These are phyloP conservation scores for Pythium sp. DNA, from an alignment of 352 stramenopile genomes.

Conservation along the genomic window DNA sequence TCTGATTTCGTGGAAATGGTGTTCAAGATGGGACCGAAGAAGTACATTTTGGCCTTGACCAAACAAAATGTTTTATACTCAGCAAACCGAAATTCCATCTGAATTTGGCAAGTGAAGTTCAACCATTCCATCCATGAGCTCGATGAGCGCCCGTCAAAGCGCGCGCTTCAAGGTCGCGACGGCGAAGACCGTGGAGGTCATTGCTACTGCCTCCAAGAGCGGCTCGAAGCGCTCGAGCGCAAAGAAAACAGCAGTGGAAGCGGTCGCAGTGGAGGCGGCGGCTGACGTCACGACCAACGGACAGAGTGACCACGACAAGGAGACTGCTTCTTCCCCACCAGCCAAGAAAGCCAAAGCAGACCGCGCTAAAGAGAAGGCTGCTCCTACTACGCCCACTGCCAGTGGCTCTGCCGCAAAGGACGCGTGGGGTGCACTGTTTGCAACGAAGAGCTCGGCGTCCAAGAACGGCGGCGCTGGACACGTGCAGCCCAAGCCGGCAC, in stretches of 20 bases:
- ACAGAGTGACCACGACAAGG: neutral
- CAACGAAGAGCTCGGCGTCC: conserved; percentile 14
- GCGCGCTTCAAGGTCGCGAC: conserved; percentile 32
- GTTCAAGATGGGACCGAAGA: too few species aligned
- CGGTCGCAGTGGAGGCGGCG: neutral
- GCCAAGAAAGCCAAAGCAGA: conserved; percentile 4
- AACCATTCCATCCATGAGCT: neutral
- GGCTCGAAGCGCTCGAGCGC: neutral
- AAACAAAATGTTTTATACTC: too few species aligned
- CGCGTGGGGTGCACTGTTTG: conserved; percentile 45
- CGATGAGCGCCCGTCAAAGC: conserved; percentile 29
- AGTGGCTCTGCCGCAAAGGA: conserved; percentile 19
- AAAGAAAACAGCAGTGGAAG: conserved; percentile 9
- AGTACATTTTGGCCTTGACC: too few species aligned
- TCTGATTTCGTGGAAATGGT: too few species aligned
- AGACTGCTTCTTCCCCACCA: neutral
- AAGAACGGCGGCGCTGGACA: neutral
- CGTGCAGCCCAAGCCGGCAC: conserved; percentile 22
- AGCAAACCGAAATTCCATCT: too few species aligned
- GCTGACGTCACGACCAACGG: neutral
- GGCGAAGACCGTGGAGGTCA: conserved; percentile 15
- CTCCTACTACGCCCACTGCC: neutral
- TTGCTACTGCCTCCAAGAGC: conserved; percentile 3
- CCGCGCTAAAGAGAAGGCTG: neutral
- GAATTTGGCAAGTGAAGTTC: neutral